Evolutionary conservation across 371 early-diverging fungal species (phyloP).

Genomic region (Synchytrium microbalum): DNA sequence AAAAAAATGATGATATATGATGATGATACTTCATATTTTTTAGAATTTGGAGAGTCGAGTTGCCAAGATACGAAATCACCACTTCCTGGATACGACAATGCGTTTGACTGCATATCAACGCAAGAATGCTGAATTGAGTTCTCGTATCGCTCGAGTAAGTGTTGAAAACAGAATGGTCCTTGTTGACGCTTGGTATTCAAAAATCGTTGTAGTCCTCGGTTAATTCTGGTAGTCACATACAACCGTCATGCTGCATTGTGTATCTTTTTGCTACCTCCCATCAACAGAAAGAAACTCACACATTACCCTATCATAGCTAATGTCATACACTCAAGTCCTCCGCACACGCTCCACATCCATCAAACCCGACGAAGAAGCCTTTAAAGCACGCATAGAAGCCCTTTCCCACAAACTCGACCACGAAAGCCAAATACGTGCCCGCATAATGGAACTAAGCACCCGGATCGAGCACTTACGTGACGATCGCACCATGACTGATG

Average conservation of each 20-base stretch:
- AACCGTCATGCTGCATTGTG: too few relatives aligned
- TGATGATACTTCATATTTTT: background rate
- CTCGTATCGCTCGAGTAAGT: background rate
- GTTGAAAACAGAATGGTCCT: too few relatives aligned
- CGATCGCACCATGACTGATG: background rate
- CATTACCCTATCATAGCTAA: background rate
- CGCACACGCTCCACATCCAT: background rate
- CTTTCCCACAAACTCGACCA: background rate
- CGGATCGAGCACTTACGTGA: background rate
- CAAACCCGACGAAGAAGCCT: background rate
- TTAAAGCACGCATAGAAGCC: background rate
- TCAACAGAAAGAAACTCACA: too few relatives aligned
- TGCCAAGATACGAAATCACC: background rate
- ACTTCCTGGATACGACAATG: background rate
- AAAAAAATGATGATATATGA: too few relatives aligned
- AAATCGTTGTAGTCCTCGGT: too few relatives aligned
- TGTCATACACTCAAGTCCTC: background rate
- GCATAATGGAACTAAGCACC: background rate
- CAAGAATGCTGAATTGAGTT: background rate
- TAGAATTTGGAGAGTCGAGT: background rate
- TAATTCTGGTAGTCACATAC: too few relatives aligned
- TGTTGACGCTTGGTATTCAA: background rate
- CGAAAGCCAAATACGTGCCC: background rate
- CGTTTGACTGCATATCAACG: constrained; percentile 1
- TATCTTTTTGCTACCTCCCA: too few relatives aligned